These are phyloP conservation scores for Quercus aquifolioides DNA, from an alignment of 306 rosid species.

Conservation along the genomic window DNA sequence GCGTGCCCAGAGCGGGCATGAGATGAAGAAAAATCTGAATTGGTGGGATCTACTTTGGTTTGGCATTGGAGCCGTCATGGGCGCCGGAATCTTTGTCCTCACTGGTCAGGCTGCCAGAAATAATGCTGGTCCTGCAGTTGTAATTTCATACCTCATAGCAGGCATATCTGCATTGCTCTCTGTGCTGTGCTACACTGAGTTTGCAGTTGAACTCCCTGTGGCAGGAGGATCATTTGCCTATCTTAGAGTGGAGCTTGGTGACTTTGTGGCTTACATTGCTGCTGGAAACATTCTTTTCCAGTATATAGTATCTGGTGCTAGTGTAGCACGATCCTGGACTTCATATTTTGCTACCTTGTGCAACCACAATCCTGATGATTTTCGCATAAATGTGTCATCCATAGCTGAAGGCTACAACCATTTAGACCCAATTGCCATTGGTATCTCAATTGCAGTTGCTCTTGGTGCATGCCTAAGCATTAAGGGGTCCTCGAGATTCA, in stretches of 20 bases:
- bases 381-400: constrained; percentile 11
- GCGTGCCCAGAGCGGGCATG: constrained; percentile 16
- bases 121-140: constrained; percentile 22
- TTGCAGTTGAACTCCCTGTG: constrained; percentile 29
- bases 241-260: constrained; percentile 32
- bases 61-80: constrained; percentile 21
- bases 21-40: constrained; percentile 30
- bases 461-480: constrained; percentile 19
- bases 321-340: constrained; percentile 37
- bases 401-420: constrained; percentile 18
- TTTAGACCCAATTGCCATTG: constrained; percentile 26
- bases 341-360: constrained; percentile 28
- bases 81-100: constrained; percentile 32
- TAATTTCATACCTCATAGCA: constrained; percentile 25
- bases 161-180: constrained; percentile 26
- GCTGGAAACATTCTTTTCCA: constrained; percentile 30
- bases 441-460: constrained; percentile 12
- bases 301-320: constrained; percentile 17
- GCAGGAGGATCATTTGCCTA: constrained; percentile 29
- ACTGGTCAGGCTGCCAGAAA: constrained; percentile 15
- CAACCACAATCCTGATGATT: constrained; percentile 24
- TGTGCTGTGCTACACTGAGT: constrained; percentile 36
- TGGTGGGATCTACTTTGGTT: constrained; percentile 41
- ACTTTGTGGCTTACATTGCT: constrained; percentile 20
- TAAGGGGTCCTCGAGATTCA: constrained; percentile 25